Conservation (phyloP, 441 rosid species). For the Bruguiera hainesii region DNA sequence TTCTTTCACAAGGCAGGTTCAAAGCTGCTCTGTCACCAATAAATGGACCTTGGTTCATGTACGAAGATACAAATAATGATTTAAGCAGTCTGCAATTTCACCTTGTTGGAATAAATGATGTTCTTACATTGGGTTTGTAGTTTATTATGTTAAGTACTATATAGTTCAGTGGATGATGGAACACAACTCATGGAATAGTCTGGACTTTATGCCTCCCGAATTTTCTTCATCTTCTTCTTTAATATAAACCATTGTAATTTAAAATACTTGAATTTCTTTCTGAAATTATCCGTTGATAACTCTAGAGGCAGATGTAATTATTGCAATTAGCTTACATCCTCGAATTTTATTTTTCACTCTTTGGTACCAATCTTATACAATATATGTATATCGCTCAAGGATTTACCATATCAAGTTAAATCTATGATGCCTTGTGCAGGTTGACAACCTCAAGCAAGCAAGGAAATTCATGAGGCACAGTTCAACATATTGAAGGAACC, state of each 20-base stretch:
- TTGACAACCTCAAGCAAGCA: slow-evolving; percentile 71
- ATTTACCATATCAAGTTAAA: not conserved
- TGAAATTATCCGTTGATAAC: not conserved
- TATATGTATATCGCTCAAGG: no score
- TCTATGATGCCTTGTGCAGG: slow-evolving; percentile 35
- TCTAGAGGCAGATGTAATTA: not conserved
- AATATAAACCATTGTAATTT: not conserved
- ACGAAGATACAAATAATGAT: no score
- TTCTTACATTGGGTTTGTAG: not conserved
- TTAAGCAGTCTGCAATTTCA: not conserved
- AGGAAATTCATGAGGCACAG: slow-evolving; percentile 36
- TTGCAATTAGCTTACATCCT: not conserved
- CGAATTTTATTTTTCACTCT: not conserved
- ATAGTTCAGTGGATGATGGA: no score
- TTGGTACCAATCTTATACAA: slow-evolving; percentile 1
- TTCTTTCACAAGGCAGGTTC: not conserved
- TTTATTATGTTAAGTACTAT: no score
- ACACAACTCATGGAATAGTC: no score
- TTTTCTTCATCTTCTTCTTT: not conserved
- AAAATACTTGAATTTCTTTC: not conserved
- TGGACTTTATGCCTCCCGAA: not conserved
- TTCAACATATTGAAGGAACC: slow-evolving; percentile 33
- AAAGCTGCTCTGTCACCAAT: no score
- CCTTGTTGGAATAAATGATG: not conserved
- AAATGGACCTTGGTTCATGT: no score